These are phyloP conservation scores for Heterobasidion irregulare DNA, from an alignment of 1,284 basidiomycete genomes.

Conservation along the genomic window DNA sequence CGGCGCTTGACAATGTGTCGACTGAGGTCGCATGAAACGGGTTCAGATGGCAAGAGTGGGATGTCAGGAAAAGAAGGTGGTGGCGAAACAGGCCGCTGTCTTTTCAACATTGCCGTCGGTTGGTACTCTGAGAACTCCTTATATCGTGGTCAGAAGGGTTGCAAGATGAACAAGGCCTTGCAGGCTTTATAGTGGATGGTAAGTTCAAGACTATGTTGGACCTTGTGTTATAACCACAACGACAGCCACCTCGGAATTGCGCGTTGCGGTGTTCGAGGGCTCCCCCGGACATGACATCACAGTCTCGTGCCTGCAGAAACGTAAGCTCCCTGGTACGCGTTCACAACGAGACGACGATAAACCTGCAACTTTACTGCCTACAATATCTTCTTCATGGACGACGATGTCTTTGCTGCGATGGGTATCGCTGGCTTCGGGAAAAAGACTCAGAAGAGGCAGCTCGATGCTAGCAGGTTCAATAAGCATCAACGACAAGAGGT, in stretches of 20 bases:
- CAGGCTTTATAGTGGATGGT: too few relatives aligned
- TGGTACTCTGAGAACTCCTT: background rate
- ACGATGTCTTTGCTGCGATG: conserved; percentile 72
- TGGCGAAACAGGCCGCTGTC: conserved; percentile 49
- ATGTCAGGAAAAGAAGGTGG: conserved; percentile 5
- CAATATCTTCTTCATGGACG: conserved; percentile 34
- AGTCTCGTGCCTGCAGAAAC: background rate
- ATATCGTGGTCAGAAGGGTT: too few relatives aligned
- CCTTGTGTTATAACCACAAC: too few relatives aligned
- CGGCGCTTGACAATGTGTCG: conserved; percentile 20
- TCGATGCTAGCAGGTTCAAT: conserved; percentile 68
- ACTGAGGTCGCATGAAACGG: conserved; percentile 4
- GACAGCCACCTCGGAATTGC: background rate
- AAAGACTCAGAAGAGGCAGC: conserved; percentile 48
- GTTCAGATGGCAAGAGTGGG: conserved; percentile 2
- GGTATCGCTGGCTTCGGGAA: conserved; percentile 77
- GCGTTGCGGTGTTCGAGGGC: background rate
- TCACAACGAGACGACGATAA: background rate
- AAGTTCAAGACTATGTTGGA: too few relatives aligned
- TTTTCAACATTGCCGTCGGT: conserved; percentile 49
- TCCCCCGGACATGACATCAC: background rate
- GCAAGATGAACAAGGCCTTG: too few relatives aligned
- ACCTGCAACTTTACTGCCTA: background rate
- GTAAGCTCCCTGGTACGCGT: background rate
- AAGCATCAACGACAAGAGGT: conserved; percentile 57